Evolutionary conservation across 768 basidiomycete species (phyloP).

Genomic region (Porphyrellus cyaneotinctus): DNA sequence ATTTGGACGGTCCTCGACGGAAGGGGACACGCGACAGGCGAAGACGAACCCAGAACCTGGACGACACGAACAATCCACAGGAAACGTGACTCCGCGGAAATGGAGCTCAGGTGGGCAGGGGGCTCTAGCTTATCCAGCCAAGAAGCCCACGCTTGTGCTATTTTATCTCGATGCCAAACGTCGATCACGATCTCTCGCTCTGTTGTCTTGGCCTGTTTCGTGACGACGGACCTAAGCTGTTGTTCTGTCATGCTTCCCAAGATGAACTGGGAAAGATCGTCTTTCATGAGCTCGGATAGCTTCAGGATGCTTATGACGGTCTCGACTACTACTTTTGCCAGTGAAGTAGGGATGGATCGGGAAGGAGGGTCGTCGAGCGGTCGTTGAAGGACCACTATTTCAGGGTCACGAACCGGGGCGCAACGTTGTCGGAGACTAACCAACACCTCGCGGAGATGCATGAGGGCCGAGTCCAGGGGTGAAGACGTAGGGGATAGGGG

Average conservation of each 20-base stretch:
- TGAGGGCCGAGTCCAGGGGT: constrained; percentile 55
- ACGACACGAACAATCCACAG: constrained; percentile 50
- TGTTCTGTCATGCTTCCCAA: constrained; percentile 63
- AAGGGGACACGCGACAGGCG: constrained; percentile 34
- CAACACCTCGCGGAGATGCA: constrained; percentile 53
- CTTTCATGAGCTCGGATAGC: constrained; percentile 61
- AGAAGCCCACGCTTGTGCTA: constrained; percentile 19
- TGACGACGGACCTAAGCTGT: constrained; percentile 48
- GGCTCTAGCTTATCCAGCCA: constrained; percentile 20
- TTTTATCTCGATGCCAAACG: constrained; percentile 41
- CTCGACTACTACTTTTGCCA: constrained; percentile 48
- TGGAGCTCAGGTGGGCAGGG: constrained; percentile 5
- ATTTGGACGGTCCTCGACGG: constrained; percentile 23
- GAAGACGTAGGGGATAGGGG: constrained; percentile 67
- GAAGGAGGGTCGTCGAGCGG: constrained; percentile 32
- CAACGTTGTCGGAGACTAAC: constrained; percentile 54
- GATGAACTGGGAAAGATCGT: constrained; percentile 62
- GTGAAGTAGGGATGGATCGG: constrained; percentile 23
- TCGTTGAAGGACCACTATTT: constrained; percentile 43
- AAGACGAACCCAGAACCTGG: constrained; percentile 42
- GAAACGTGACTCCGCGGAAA: constrained; percentile 16
- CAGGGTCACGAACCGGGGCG: constrained; percentile 59
- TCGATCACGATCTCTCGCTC: constrained; percentile 54
- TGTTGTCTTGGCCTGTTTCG: constrained; percentile 47
- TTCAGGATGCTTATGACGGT: constrained; percentile 45